phyloP scores from a whole-genome alignment of 768 basidiomycete species.

The Tylopilus sp. region DNA sequence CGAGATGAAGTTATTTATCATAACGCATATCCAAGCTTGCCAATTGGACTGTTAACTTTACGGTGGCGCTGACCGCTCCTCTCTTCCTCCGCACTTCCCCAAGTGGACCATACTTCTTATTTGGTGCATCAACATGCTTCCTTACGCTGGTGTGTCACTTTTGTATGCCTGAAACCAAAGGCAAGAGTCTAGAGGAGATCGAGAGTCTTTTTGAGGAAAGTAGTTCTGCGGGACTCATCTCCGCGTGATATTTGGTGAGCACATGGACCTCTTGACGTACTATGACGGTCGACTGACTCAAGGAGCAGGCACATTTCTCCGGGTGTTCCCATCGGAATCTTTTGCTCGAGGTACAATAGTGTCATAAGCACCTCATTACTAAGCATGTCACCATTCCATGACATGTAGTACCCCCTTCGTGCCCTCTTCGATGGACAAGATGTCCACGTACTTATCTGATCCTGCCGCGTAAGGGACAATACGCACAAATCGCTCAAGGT shows the following conservation, averaged over 20 bases:
- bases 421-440: constrained; percentile 2
- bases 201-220: constrained; percentile 35
- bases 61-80: constrained; percentile 44
- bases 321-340: too few relatives aligned
- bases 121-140: constrained; percentile 36
- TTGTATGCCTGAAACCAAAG: constrained; percentile 44
- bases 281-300: neutral
- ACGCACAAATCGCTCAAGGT: constrained; percentile 4
- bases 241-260: neutral
- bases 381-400: too few relatives aligned
- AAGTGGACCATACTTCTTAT: constrained; percentile 48
- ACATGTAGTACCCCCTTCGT: neutral
- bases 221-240: neutral
- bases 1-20: neutral
- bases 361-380: neutral
- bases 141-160: constrained; percentile 37
- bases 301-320: neutral
- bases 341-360: too few relatives aligned
- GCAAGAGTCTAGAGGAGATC: constrained; percentile 42
- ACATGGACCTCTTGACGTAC: neutral
- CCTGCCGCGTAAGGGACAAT: neutral
- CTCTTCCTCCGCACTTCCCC: constrained; percentile 43
- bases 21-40: constrained; percentile 18
- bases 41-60: constrained; percentile 38
- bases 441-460: constrained; percentile 4